A percentile compares a stretch with the other conserved stretches of the same genome.
phyloP scores from a whole-genome alignment of 306 rosid species.

The Trifolium fragiferum region DNA sequence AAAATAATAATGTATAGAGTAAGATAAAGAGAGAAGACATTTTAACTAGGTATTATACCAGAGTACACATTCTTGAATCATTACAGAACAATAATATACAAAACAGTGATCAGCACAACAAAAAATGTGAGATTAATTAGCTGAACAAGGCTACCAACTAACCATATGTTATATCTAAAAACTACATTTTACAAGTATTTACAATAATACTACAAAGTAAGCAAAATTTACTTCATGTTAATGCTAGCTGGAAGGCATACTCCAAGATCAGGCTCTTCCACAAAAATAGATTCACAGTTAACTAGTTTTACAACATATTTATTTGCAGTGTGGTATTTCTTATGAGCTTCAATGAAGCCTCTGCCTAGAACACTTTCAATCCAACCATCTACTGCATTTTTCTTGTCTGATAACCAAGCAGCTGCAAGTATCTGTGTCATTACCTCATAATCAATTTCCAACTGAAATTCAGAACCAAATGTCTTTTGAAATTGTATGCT shows the following conservation, averaged over 20 bases:
- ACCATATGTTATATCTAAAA: conserved; percentile 52
- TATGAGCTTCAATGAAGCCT: conserved; percentile 63
- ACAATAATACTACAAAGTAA: conserved; percentile 48
- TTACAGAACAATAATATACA: conserved; percentile 40
- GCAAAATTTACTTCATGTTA: conserved; percentile 57
- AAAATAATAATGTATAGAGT: neutral
- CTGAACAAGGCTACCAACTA: conserved; percentile 46
- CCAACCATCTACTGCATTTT: conserved; percentile 70
- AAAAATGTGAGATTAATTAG: conserved; percentile 47
- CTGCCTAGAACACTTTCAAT: conserved; percentile 62
- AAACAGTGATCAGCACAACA: conserved; percentile 46
- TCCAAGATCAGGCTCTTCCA: conserved; percentile 62
- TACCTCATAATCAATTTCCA: conserved; percentile 71
- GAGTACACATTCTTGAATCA: conserved; percentile 35
- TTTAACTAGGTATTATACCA: conserved; percentile 2
- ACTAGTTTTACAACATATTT: conserved; percentile 59
- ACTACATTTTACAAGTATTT: conserved; percentile 65
- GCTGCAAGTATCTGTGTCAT: conserved; percentile 86
- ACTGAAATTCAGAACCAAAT: conserved; percentile 49
- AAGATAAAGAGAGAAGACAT: neutral
- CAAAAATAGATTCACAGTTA: conserved; percentile 52
- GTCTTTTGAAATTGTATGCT: conserved; percentile 50
- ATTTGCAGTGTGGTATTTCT: conserved; percentile 46
- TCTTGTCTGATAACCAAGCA: conserved; percentile 68
- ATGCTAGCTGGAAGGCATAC: conserved; percentile 79